These are phyloP conservation scores for Nakazawaea peltata DNA, from an alignment of 805 yeast genomes.

Conservation along the genomic window DNA sequence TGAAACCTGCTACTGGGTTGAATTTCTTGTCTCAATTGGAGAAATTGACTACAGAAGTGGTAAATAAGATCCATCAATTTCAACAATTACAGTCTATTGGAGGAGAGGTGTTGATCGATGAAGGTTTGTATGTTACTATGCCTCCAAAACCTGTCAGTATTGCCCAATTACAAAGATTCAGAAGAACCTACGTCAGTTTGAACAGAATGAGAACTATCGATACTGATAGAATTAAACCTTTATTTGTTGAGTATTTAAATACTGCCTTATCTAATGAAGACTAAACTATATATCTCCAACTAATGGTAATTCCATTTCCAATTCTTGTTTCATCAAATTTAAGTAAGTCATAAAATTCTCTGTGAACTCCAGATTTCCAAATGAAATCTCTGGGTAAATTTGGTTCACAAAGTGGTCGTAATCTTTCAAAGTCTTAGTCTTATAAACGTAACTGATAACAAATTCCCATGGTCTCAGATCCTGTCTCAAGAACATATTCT, in stretches of 20 bases:
- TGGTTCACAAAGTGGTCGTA: constrained; percentile 3
- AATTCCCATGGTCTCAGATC: constrained; percentile 10
- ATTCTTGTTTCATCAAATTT: constrained; percentile 1
- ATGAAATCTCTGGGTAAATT: constrained; percentile 6
- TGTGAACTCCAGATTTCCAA: background rate
- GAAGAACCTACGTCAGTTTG: constrained; percentile 76
- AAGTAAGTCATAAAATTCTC: constrained; percentile 3
- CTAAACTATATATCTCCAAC: constrained; percentile 2
- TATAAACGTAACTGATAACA: constrained; percentile 7
- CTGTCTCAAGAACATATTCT: background rate
- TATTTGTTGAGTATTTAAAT: constrained; percentile 74
- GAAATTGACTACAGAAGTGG: constrained; percentile 55
- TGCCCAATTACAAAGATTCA: constrained; percentile 74
- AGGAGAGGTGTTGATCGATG: constrained; percentile 37
- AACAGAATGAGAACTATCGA: constrained; percentile 77
- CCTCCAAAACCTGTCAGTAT: constrained; percentile 57
- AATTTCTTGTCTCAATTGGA: constrained; percentile 77
- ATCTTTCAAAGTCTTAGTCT: background rate
- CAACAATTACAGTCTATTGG: constrained; percentile 46
- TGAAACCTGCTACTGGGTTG: constrained; percentile 72
- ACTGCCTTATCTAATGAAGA: constrained; percentile 41
- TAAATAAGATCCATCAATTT: constrained; percentile 52
- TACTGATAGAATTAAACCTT: constrained; percentile 51
- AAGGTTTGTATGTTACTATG: constrained; percentile 42
- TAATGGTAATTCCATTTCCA: background rate